A percentile compares a stretch with the other conserved stretches of the same genome.
Evolutionary conservation across 179 eudicot genomes (phyloP).

Genomic region (Heliamphora pulchella): DNA sequence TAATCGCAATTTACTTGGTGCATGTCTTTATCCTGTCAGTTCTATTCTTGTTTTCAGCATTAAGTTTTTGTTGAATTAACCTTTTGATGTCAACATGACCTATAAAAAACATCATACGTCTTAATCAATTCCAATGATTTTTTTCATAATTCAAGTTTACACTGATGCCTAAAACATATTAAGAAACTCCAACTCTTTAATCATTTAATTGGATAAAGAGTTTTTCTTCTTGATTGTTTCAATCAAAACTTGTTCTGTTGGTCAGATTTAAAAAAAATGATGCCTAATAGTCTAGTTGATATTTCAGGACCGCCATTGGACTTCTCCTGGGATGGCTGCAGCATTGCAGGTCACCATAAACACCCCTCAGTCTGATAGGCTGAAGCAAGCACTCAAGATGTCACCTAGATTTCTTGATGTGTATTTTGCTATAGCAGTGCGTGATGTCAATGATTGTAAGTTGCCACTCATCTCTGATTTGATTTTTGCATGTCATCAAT

Average conservation of each 20-base stretch:
- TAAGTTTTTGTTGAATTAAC: not conserved
- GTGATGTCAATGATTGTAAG: slow-evolving; percentile 78
- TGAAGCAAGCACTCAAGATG: slow-evolving; percentile 61
- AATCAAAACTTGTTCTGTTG: not conserved
- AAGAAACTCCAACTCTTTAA: not conserved
- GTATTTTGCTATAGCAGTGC: slow-evolving; percentile 68
- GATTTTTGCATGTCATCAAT: not conserved
- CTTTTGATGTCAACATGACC: not conserved
- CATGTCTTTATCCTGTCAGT: not conserved
- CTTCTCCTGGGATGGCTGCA: slow-evolving; percentile 75
- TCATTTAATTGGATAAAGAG: not conserved
- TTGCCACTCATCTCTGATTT: slow-evolving; percentile 5
- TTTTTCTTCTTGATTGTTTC: slow-evolving; percentile 4
- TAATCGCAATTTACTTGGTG: not conserved
- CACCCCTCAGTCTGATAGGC: slow-evolving; percentile 61
- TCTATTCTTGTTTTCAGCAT: not conserved
- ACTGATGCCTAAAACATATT: not conserved
- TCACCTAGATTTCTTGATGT: slow-evolving; percentile 77
- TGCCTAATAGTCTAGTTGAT: slow-evolving; percentile 13
- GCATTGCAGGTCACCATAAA: slow-evolving; percentile 62
- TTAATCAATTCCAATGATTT: not conserved
- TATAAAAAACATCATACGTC: not conserved
- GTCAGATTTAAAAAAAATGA: not conserved
- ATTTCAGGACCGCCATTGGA: slow-evolving; percentile 85
- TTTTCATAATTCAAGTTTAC: not conserved